phyloP scores from a whole-genome alignment of 768 basidiomycete species.

The Agrocybe praecox region DNA sequence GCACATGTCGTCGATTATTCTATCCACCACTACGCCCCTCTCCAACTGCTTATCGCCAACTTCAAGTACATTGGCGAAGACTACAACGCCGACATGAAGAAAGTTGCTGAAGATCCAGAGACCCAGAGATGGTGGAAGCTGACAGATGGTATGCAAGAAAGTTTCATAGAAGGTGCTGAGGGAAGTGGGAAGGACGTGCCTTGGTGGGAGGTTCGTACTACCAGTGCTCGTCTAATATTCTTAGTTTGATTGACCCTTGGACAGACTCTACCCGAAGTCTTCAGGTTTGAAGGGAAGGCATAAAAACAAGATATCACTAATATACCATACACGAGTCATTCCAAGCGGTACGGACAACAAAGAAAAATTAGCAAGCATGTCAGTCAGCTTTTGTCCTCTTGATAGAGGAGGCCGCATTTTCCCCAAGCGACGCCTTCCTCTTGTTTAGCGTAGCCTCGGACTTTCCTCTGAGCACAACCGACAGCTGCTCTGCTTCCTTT shows the following conservation, averaged over 20 bases:
- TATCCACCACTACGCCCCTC: constrained; percentile 66
- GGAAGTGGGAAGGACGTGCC: constrained; percentile 70
- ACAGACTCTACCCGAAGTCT: constrained; percentile 65
- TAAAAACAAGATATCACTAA: too few species aligned
- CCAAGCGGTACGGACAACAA: too few species aligned
- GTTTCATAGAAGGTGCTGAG: constrained; percentile 66
- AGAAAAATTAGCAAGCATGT: too few species aligned
- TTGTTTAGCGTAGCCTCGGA: too few species aligned
- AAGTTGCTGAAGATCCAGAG: constrained; percentile 62
- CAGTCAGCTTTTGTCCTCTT: too few species aligned
- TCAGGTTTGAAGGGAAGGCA: constrained; percentile 58
- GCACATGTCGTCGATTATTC: constrained; percentile 77
- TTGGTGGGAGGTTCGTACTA: constrained; percentile 64
- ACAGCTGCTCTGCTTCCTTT: too few species aligned
- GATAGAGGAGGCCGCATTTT: too few species aligned
- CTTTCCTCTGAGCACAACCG: too few species aligned
- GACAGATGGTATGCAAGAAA: constrained; percentile 80
- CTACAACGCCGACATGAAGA: constrained; percentile 67
- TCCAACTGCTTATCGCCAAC: constrained; percentile 72
- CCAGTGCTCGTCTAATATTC: background rate
- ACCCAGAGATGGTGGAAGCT: constrained; percentile 80
- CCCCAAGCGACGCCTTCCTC: too few species aligned
- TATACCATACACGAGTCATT: too few species aligned
- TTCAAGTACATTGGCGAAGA: constrained; percentile 76
- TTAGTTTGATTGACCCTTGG: background rate